Percentiles rank a stretch among this genome's conserved stretches.
Evolutionary conservation across 1,284 basidiomycete species (phyloP).

Genomic region (Erythrobasidium hasegawianum): DNA sequence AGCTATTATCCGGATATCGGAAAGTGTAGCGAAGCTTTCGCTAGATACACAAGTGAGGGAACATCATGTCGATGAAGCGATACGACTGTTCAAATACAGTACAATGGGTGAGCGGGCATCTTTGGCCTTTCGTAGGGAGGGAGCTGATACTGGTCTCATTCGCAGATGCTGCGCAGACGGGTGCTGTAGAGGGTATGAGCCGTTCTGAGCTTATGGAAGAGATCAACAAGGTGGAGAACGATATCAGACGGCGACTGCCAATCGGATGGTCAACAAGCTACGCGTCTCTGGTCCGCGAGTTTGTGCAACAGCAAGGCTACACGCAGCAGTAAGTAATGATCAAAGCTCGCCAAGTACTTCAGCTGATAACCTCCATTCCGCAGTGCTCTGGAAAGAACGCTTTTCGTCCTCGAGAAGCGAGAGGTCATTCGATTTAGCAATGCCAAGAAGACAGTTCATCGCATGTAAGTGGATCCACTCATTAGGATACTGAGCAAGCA

Average conservation of each 20-base stretch:
- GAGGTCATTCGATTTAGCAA: slow-evolving; percentile 83
- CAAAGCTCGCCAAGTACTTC: neutral
- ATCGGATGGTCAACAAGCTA: slow-evolving; percentile 98
- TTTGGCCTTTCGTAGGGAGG: no score
- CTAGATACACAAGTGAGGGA: slow-evolving; percentile 79
- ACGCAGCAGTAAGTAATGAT: slow-evolving; percentile 60
- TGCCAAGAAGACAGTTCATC: slow-evolving; percentile 41
- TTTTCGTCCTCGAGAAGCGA: slow-evolving; percentile 91
- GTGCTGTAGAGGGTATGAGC: slow-evolving; percentile 85
- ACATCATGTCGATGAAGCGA: slow-evolving; percentile 97
- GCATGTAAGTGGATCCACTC: slow-evolving; percentile 29
- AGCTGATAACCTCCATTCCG: slow-evolving; percentile 74
- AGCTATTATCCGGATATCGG: slow-evolving; percentile 97
- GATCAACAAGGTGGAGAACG: slow-evolving; percentile 86
- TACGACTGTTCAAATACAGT: slow-evolving; percentile 95
- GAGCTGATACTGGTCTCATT: no score
- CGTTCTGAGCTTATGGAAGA: slow-evolving; percentile 91
- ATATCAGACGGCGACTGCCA: slow-evolving; percentile 79
- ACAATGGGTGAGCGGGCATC: slow-evolving; percentile 72
- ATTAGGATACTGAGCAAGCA: no score
- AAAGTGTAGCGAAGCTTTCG: slow-evolving; percentile 91
- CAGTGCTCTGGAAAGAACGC: slow-evolving; percentile 68
- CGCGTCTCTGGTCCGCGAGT: slow-evolving; percentile 88
- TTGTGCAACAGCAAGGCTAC: slow-evolving; percentile 87
- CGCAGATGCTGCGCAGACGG: slow-evolving; percentile 78